Evolutionary conservation across 345 rosid species (phyloP).

Genomic region (Populus davidiana): DNA sequence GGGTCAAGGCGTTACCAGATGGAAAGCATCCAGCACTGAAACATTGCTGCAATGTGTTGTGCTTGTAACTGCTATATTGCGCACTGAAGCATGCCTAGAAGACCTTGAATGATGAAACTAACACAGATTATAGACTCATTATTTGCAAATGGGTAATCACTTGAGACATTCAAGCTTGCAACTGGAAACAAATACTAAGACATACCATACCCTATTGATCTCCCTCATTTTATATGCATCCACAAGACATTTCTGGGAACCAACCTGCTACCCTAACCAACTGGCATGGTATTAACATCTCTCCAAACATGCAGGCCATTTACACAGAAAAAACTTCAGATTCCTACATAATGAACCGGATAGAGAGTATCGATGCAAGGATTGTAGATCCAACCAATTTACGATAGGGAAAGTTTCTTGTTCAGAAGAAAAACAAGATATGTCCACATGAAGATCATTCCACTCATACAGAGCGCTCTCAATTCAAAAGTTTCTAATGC

Average conservation of each 20-base stretch:
- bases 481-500: conserved; percentile 22
- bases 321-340: not conserved
- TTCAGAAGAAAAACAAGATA: conserved; percentile 25
- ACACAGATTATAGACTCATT: too few relatives aligned
- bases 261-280: not conserved
- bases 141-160: too few relatives aligned
- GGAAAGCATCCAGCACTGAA: too few relatives aligned
- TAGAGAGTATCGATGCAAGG: not conserved
- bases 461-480: conserved; percentile 20
- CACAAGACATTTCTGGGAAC: not conserved
- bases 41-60: too few relatives aligned
- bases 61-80: too few relatives aligned
- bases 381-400: not conserved
- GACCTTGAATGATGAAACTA: too few relatives aligned
- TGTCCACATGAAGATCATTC: conserved; percentile 10
- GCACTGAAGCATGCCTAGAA: too few relatives aligned
- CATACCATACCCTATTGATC: too few relatives aligned
- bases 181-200: too few relatives aligned
- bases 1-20: too few relatives aligned
- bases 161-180: too few relatives aligned
- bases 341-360: not conserved
- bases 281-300: not conserved
- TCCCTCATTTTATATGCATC: too few relatives aligned
- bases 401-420: conserved; percentile 1
- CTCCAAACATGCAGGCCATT: not conserved